phyloP scores from a whole-genome alignment of 257 asterid species.

The Solanum bulbocastanum region DNA sequence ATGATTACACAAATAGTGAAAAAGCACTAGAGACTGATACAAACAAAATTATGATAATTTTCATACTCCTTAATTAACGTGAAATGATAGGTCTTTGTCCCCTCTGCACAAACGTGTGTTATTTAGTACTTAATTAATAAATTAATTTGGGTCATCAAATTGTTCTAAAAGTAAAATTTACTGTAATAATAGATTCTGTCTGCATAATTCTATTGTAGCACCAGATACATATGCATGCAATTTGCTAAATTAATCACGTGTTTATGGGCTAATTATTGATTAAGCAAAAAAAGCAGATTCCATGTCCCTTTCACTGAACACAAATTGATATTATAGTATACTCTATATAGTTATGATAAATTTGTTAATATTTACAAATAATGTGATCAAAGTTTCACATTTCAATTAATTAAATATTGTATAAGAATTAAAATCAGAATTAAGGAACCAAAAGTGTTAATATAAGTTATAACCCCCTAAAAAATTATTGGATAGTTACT shows the following conservation, averaged over 20 bases:
- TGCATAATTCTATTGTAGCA: background rate
- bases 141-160: background rate
- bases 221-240: background rate
- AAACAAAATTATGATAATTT: background rate
- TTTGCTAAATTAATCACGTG: background rate
- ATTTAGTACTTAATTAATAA: background rate
- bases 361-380: background rate
- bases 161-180: background rate
- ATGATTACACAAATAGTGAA: background rate
- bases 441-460: background rate
- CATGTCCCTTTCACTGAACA: slow-evolving; percentile 8
- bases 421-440: background rate
- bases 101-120: background rate
- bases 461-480: background rate
- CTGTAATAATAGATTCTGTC: background rate
- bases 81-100: background rate
- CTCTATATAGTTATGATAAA: background rate
- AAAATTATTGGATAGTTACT: background rate
- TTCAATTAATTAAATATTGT: background rate
- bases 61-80: background rate
- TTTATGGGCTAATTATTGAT: background rate
- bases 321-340: background rate
- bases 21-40: background rate
- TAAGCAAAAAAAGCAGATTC: slow-evolving; percentile 2
- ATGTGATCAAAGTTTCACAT: background rate